These are phyloP conservation scores for Spizellomyces sp. DNA, from an alignment of 192 early-diverging fungal species.

Conservation along the genomic window DNA sequence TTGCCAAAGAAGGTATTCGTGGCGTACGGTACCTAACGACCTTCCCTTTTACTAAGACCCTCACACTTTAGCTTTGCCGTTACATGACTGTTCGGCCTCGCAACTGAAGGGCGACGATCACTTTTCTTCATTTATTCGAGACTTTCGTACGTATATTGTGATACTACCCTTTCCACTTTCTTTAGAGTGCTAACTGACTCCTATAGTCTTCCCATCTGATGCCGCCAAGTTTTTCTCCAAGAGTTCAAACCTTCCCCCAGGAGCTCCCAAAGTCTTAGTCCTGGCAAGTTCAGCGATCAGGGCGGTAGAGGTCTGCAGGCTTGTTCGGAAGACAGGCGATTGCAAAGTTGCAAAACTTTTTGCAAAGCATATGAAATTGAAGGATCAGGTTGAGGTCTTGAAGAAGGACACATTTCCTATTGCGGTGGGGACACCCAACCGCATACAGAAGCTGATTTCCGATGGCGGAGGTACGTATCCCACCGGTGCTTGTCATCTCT, in stretches of 20 bases:
- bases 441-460: constrained; percentile 62
- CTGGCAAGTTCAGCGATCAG: constrained; percentile 65
- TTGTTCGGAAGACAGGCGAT: constrained; percentile 54
- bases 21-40: background rate
- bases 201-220: constrained; percentile 15
- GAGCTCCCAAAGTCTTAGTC: constrained; percentile 53
- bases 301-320: constrained; percentile 59
- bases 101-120: background rate
- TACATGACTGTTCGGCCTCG: background rate
- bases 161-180: background rate
- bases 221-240: constrained; percentile 22
- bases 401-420: constrained; percentile 54
- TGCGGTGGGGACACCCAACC: constrained; percentile 71
- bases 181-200: background rate
- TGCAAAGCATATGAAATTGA: constrained; percentile 75
- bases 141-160: constrained; percentile 16
- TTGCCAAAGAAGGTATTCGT: constrained; percentile 3
- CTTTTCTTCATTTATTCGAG: constrained; percentile 15
- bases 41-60: no score
- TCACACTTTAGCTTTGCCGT: background rate
- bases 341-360: constrained; percentile 73
- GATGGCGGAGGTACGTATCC: constrained; percentile 42
- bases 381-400: constrained; percentile 66
- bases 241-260: constrained; percentile 35
- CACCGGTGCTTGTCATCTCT: background rate